Evolutionary conservation across 306 rosid species (phyloP), one percentile per base, ranked within the genome.

Genomic region (Trifolium fragiferum): DNA sequence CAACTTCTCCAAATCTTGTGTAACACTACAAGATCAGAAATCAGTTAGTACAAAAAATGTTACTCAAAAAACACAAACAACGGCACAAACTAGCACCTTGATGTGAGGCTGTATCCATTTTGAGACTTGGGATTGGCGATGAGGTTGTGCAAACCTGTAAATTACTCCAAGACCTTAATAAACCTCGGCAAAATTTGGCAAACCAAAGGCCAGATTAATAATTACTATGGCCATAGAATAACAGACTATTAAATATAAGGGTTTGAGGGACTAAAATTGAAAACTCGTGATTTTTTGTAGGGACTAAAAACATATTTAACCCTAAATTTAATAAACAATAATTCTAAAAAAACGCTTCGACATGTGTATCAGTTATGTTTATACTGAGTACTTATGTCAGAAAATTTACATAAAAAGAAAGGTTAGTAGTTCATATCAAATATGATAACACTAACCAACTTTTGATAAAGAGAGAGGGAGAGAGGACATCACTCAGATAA

Each of bases 101-200:
- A 93, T 68, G 84, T 93, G 97, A 84, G 98, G 97, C 66, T 89
- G 96, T 85, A 93, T 89, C 98, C 98, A 93, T 16, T 81, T 86
- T 15, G 98, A 93, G 63, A 93, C 80, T 80, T 93, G 98, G 72
- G 97, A 88, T 69, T 85, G 93, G 8, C 97, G 97, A 78, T 85
- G 79, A 58, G 88, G 81, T n/a, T 91, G 90, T 21, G 91, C 46
- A 89, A 93, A 91, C 87, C 98, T 93, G 87, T 32, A 66, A 81
- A 77, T 72, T 72, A 82, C 44, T 37, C 75, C 63, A 75, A 65
- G 35, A 72, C 55, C 41, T 53, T 44, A 53, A 54, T 55, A 59
- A 68, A 25, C 50, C 72, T 44, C 46, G 63, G 75, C 44, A 16
- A 64, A 75, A 58, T 19, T 5, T 71, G 30, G 40, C 30, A 76